A percentile compares a stretch with the other conserved stretches of the same genome.
Conservation (phyloP, 768 basidiomycete species). For the Tylopilus felleus region DNA sequence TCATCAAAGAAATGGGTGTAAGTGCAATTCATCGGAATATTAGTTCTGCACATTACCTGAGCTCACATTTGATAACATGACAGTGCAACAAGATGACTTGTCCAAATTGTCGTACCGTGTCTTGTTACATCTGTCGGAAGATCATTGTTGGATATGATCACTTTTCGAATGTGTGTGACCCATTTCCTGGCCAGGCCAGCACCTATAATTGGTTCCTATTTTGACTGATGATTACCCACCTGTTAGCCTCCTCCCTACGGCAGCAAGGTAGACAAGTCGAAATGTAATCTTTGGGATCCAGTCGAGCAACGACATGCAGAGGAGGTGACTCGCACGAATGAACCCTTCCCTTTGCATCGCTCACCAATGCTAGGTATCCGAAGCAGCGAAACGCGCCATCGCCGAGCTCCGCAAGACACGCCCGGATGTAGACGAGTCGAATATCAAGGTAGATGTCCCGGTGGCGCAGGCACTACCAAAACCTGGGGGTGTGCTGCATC, state of each 20-base stretch:
- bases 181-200: not conserved
- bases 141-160: slow-evolving; percentile 76
- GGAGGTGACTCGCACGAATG: slow-evolving; percentile 44
- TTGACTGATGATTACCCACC: slow-evolving; percentile 3
- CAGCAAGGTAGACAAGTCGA: slow-evolving; percentile 32
- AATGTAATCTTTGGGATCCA: slow-evolving; percentile 68
- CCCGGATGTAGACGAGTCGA: slow-evolving; percentile 59
- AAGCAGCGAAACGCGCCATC: slow-evolving; percentile 63
- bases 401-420: slow-evolving; percentile 56
- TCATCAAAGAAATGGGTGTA: slow-evolving; percentile 78
- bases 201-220: not conserved
- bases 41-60: not conserved
- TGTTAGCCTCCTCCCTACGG: slow-evolving; percentile 23
- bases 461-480: slow-evolving; percentile 5
- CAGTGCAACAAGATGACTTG: slow-evolving; percentile 95
- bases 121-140: slow-evolving; percentile 82
- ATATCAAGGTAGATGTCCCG: slow-evolving; percentile 65
- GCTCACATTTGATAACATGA: not conserved
- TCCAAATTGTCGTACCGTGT: slow-evolving; percentile 64
- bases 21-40: slow-evolving; percentile 21
- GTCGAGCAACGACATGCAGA: slow-evolving; percentile 62
- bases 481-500: not conserved
- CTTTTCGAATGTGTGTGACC: slow-evolving; percentile 50
- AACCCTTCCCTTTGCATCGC: not conserved
- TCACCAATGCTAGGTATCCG: slow-evolving; percentile 51